Evolutionary conservation across 768 basidiomycete species (phyloP).

Genomic region (Boletus coccyginus): DNA sequence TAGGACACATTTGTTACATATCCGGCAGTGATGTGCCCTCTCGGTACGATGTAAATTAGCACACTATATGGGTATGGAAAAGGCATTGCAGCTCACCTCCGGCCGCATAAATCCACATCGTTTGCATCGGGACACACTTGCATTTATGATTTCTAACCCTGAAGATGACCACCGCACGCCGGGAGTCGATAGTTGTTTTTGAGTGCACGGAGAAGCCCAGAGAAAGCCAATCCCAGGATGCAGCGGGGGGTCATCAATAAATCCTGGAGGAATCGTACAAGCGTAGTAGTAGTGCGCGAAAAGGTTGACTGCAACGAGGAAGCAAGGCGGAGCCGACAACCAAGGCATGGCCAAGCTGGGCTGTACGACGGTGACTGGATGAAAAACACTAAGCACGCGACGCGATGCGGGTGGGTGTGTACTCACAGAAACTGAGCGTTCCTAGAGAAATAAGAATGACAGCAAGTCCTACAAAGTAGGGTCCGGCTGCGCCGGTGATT

Average conservation of each 20-base stretch:
- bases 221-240: constrained; percentile 40
- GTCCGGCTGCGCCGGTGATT: constrained; percentile 88
- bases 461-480: constrained; percentile 84
- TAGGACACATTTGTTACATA: constrained; percentile 86
- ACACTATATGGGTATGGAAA: neutral
- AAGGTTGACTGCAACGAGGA: constrained; percentile 76
- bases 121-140: constrained; percentile 57
- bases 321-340: constrained; percentile 62
- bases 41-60: constrained; percentile 33
- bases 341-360: constrained; percentile 60
- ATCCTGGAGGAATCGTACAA: constrained; percentile 78
- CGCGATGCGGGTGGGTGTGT: neutral
- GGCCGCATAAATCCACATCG: constrained; percentile 70
- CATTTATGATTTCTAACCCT: constrained; percentile 49
- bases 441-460: constrained; percentile 67
- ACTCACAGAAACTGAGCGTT: constrained; percentile 78
- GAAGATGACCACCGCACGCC: constrained; percentile 51
- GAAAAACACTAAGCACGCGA: neutral
- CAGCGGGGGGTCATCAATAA: constrained; percentile 56
- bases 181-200: constrained; percentile 22
- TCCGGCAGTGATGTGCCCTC: constrained; percentile 91
- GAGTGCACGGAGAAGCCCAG: constrained; percentile 50
- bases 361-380: constrained; percentile 73
- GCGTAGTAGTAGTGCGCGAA: constrained; percentile 84
- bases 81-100: constrained; percentile 53